Conservation (phyloP, 1,284 basidiomycete genomes). For the Cryptococcus sp. region DNA sequence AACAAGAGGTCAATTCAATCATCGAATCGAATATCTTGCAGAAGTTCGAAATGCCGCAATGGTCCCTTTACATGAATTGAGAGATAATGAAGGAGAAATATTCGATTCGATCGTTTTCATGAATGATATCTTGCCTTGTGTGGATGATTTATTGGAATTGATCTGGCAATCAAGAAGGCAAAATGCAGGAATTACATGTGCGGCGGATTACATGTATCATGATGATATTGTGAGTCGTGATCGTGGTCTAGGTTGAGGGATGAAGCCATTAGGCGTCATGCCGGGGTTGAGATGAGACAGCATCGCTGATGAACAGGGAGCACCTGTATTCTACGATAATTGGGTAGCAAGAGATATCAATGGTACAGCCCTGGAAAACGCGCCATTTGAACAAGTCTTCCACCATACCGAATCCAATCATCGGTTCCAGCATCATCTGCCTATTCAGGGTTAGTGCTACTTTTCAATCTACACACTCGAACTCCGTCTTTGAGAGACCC, state of each 20-base stretch:
- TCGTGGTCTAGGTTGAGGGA: too few relatives aligned
- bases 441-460: slow-evolving; percentile 59
- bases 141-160: slow-evolving; percentile 90
- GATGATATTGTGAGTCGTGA: slow-evolving; percentile 67
- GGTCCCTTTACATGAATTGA: slow-evolving; percentile 82
- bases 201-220: slow-evolving; percentile 96
- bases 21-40: slow-evolving; percentile 95
- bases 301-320: slow-evolving; percentile 49
- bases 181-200: slow-evolving; percentile 94
- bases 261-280: too few relatives aligned
- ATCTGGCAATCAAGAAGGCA: slow-evolving; percentile 87
- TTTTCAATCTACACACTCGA: not conserved
- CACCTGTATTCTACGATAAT: slow-evolving; percentile 94
- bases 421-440: slow-evolving; percentile 83
- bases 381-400: slow-evolving; percentile 88
- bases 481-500: not conserved
- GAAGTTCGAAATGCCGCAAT: slow-evolving; percentile 94
- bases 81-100: slow-evolving; percentile 81
- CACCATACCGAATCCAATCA: slow-evolving; percentile 68
- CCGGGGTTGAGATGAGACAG: too few relatives aligned
- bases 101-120: slow-evolving; percentile 96
- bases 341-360: slow-evolving; percentile 98
- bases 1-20: slow-evolving; percentile 90
- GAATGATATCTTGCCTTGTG: slow-evolving; percentile 94
- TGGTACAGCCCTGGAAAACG: slow-evolving; percentile 92